A percentile compares a stretch with the other conserved stretches of the same genome.
Conservation (phyloP, 2,329 filamentous ascomycete species). For the Drechslera avenae region DNA sequence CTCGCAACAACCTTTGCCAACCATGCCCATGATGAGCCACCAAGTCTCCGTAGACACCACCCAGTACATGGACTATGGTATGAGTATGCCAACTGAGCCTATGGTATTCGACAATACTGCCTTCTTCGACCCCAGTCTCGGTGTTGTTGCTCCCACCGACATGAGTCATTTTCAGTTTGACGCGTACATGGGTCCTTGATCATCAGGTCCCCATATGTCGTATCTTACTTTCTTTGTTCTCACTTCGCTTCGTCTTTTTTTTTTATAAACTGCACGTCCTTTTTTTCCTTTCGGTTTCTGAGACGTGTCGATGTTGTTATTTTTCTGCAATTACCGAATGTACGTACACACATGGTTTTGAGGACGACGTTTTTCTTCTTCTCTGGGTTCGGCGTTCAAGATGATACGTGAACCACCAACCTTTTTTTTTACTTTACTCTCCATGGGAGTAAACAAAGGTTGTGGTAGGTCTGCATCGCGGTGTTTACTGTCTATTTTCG, state of each 20-base stretch:
- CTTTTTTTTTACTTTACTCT: not conserved
- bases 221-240: conserved; percentile 2
- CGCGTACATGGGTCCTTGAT: conserved; percentile 25
- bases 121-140: conserved; percentile 27
- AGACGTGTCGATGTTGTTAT: not conserved
- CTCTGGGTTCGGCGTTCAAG: conserved; percentile 9
- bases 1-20: conserved; percentile 16
- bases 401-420: conserved; percentile 34
- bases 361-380: not conserved
- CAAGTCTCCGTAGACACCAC: conserved; percentile 21
- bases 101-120: conserved; percentile 25
- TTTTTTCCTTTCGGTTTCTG: not conserved
- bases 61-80: conserved; percentile 27
- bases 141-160: conserved; percentile 8
- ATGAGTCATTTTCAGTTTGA: conserved; percentile 37
- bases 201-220: not conserved
- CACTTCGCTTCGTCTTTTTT: not conserved
- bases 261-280: not conserved
- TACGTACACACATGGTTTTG: not conserved
- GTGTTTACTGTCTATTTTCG: not conserved
- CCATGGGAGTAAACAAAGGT: conserved; percentile 10
- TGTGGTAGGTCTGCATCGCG: conserved; percentile 35
- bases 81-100: conserved; percentile 27
- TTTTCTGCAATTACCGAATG: too few relatives aligned
- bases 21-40: conserved; percentile 14